These are phyloP conservation scores for Plasmodium chabaudi DNA, from an alignment of 169 alveolate species.

Conservation along the genomic window DNA sequence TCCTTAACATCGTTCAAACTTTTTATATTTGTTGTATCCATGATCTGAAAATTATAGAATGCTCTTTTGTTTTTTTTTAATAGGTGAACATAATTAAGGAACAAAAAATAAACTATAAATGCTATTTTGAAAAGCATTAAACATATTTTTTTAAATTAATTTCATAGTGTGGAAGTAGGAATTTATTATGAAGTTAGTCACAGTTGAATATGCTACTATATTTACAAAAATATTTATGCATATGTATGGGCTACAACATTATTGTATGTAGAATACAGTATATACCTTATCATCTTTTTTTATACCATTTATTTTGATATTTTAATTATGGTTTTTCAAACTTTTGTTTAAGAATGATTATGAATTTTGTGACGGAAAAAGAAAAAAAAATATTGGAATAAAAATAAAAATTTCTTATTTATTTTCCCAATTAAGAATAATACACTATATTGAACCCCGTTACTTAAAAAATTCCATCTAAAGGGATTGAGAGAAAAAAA, in stretches of 20 bases:
- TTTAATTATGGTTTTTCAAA: no score
- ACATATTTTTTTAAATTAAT: not conserved
- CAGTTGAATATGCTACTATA: not conserved
- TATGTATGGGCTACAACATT: not conserved
- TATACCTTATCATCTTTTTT: no score
- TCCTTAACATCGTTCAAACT: constrained; percentile 47
- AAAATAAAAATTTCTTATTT: no score
- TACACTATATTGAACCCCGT: no score
- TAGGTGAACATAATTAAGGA: constrained; percentile 4
- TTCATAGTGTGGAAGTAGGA: not conserved
- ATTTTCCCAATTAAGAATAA: no score
- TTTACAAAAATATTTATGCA: not conserved
- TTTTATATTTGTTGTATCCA: constrained; percentile 23
- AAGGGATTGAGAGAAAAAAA: no score
- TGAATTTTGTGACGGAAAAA: no score
- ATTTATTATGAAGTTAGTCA: not conserved
- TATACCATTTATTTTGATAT: no score
- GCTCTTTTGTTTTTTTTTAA: constrained; percentile 17
- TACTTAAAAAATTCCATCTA: no score
- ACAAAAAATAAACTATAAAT: constrained; percentile 4
- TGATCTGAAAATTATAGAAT: constrained; percentile 14
- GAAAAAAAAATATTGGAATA: no score
- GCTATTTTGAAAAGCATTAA: constrained; percentile 13
- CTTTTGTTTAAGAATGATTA: no score
- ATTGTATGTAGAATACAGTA: no score